Evolutionary conservation across 805 yeast genomes (phyloP).

Genomic region (Monosporozyma solicola): DNA sequence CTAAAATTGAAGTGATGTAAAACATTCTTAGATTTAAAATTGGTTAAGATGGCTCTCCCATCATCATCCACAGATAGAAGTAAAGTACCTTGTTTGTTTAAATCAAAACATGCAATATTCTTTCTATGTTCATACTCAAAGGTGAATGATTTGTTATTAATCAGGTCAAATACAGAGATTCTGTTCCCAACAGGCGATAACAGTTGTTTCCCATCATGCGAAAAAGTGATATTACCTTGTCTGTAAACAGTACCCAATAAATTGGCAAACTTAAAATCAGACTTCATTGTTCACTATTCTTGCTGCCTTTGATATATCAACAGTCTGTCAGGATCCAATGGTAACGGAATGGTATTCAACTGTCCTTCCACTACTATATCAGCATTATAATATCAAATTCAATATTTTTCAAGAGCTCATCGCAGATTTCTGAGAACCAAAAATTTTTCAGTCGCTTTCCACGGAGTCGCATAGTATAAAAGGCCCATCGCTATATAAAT

Average conservation of each 20-base stretch:
- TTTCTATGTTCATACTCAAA: constrained; percentile 89
- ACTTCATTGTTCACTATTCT: constrained; percentile 45
- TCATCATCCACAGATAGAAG: constrained; percentile 78
- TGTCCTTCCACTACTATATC: neutral
- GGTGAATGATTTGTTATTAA: constrained; percentile 78
- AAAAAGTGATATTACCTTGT: constrained; percentile 81
- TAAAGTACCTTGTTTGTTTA: constrained; percentile 74
- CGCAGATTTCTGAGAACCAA: constrained; percentile 1
- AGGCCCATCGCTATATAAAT: neutral
- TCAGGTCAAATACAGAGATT: constrained; percentile 78
- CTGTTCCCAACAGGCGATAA: constrained; percentile 93
- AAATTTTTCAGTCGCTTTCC: constrained; percentile 3
- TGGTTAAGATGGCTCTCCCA: constrained; percentile 88
- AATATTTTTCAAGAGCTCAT: constrained; percentile 1
- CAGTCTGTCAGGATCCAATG: neutral
- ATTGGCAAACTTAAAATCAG: constrained; percentile 84
- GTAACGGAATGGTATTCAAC: neutral
- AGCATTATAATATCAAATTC: neutral
- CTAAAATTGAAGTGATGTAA: constrained; percentile 91
- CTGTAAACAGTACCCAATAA: constrained; percentile 90
- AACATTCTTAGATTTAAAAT: constrained; percentile 73
- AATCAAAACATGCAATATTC: constrained; percentile 67
- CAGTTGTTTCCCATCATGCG: constrained; percentile 75
- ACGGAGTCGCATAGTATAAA: neutral
- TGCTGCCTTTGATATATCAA: neutral